Evolutionary conservation across 2,329 filamentous ascomycete genomes (phyloP).

Genomic region (Pestalotiopsis sp.): DNA sequence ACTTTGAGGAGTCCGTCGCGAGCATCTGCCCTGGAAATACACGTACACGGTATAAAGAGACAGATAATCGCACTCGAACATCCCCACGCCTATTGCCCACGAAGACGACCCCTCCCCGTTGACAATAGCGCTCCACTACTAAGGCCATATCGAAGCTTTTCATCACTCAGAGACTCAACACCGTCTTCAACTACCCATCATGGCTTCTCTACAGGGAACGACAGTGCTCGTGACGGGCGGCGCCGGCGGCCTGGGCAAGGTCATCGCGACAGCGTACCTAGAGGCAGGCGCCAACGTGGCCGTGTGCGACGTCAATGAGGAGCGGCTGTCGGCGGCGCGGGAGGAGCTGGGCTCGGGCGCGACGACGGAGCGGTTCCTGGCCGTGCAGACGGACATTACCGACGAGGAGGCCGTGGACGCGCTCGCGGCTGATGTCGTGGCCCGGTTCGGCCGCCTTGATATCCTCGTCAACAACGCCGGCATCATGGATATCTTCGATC

Average conservation of each 20-base stretch:
- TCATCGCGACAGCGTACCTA: constrained; percentile 32
- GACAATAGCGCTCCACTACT: too few species aligned
- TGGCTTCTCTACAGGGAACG: constrained; percentile 11
- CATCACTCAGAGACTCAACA: background rate
- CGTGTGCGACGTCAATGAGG: constrained; percentile 33
- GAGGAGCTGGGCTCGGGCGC: constrained; percentile 24
- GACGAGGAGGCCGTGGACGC: constrained; percentile 31
- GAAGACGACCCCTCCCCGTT: too few species aligned
- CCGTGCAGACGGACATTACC: constrained; percentile 33
- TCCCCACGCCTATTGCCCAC: too few species aligned
- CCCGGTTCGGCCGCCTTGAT: constrained; percentile 51
- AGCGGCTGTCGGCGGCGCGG: constrained; percentile 26
- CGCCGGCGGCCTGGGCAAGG: constrained; percentile 36
- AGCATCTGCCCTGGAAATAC: too few species aligned
- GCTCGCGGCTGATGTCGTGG: constrained; percentile 27
- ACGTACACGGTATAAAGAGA: too few species aligned
- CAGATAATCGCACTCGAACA: too few species aligned
- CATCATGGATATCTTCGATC: constrained; percentile 59
- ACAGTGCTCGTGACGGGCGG: constrained; percentile 34
- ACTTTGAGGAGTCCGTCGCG: too few species aligned
- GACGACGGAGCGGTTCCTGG: constrained; percentile 25
- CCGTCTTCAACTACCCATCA: background rate
- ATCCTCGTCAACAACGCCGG: constrained; percentile 63
- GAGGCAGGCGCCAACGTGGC: constrained; percentile 33
- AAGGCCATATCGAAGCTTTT: background rate